Base-by-base conservation (phyloP, 495 filamentous ascomycete species). In the Talaromyces trachyspermus region DNA sequence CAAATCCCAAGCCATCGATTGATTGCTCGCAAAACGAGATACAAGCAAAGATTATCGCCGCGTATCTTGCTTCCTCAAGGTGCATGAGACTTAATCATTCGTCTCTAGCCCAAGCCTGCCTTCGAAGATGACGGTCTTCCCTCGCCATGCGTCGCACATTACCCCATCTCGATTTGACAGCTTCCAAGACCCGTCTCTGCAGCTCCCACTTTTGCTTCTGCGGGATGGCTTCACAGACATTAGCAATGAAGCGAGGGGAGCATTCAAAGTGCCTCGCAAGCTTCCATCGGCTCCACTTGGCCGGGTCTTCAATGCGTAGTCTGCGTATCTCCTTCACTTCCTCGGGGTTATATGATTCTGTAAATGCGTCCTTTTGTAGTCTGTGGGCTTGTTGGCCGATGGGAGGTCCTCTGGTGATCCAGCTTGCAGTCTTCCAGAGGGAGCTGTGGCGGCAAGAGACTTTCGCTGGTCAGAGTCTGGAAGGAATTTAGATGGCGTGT, bases 401-500 rank as follows among this genome's bases (percentile, higher is more conserved):
- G 83, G 81, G 11, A 86, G 71, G 7, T 53, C 53, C 18, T 62
- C 61, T 14, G 60, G 33, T 18, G 61, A n/a, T n/a, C n/a, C n/a
- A n/a, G n/a, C n/a, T n/a, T n/a, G n/a, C n/a, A n/a, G n/a, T n/a
- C n/a, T n/a, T n/a, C n/a, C n/a, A n/a, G n/a, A n/a, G n/a, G n/a
- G n/a, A n/a, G n/a, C n/a, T n/a, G n/a, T n/a, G n/a, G n/a, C n/a
- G 14, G 70, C 66, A 50, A 89, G 66, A 41, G 66, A 64, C 47
- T 81, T 79, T 23, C 91, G 83, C 6, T 77, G 76, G 68, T 98
- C 94, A 49, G 73, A 68, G 50, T 71, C 69, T 23, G 92, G 94
- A 12, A 98, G 81, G 70, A 98, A 98, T 52, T 87, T 89, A 48
- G 79, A 71, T 24, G 92, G 92, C 3, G 92, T 98, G 62, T 94